Evolutionary conservation across 2,329 filamentous ascomycete genomes (phyloP), one percentile per base, ranked within the genome.

Genomic region (Didymella sp.): DNA sequence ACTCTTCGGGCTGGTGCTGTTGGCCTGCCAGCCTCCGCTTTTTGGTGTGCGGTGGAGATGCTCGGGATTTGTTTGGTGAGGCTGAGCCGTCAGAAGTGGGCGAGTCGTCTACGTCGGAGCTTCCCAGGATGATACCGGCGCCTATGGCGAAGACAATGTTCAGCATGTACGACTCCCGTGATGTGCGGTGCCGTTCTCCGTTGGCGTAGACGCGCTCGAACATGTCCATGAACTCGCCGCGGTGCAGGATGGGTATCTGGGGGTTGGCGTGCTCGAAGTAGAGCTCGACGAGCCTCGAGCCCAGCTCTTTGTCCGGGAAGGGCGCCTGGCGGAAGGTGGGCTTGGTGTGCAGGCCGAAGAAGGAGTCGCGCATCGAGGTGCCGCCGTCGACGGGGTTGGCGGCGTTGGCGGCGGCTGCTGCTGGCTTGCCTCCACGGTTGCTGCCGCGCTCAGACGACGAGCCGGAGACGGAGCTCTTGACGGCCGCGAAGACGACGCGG

Each of bases 111-210:
- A 73, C 66, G 43, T 78, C 76, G 7, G 77, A 76, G 44, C 76
- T 77, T 53, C 79, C 90, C 65, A 96, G 87, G 63, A 97, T 96
- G 67, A 97, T 96, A 17, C 92, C 94, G 17, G 91, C 90, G 6
- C 95, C 95, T 68, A 98, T 97, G 13, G 94, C 94, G 78, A 96
- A 98, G 22, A 98, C 93, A 77, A 98, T 97, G 76, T 97, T 97
- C 61, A 98, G 82, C 79, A 96, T 86, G 77, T 97, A 98, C n/a
- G 95, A 82, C 76, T 96, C 92, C 51, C 89, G 84, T 4, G 92
- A 85, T 2, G 89, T 90, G 24, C 89, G 84, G 50, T 85, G 83
- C 56, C 86, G 85, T 43, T 85, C 83, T 19, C 89, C 85, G 0
- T 85, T 84, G 4, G 85, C 82, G 75, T 96, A 97, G 0, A 92